These are phyloP conservation scores for Aeschynomene evenia DNA, from an alignment of 306 rosid species.

Conservation along the genomic window DNA sequence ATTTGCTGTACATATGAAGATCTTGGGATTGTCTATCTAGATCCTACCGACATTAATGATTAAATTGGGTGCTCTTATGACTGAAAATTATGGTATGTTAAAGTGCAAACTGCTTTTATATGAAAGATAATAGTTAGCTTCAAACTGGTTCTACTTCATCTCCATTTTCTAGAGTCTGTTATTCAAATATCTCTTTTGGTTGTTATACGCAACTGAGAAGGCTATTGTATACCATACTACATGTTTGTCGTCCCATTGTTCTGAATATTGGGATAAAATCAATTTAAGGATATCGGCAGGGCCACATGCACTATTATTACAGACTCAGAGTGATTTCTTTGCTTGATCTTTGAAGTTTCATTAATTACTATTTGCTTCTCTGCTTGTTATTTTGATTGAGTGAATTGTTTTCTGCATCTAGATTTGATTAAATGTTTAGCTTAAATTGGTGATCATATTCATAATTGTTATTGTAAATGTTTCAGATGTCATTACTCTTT, in stretches of 20 bases:
- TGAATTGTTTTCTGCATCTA: constrained; percentile 5
- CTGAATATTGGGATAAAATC: background rate
- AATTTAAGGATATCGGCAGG: constrained; percentile 18
- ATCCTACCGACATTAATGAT: background rate
- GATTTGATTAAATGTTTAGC: constrained; percentile 1
- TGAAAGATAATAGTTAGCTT: constrained; percentile 15
- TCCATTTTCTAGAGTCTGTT: background rate
- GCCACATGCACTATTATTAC: background rate
- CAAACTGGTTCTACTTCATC: background rate
- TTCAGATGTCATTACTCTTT: constrained; percentile 90
- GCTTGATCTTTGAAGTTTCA: constrained; percentile 2
- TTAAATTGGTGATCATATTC: constrained; percentile 1
- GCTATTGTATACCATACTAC: background rate
- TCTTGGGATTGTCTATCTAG: constrained; percentile 1
- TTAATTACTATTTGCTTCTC: constrained; percentile 9
- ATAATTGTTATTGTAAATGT: constrained; percentile 26
- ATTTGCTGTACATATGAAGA: background rate
- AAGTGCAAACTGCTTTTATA: background rate
- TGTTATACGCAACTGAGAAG: background rate
- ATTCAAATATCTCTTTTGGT: constrained; percentile 15
- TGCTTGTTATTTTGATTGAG: constrained; percentile 15
- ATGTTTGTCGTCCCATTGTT: constrained; percentile 4
- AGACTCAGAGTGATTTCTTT: constrained; percentile 14
- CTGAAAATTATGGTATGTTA: constrained; percentile 5
- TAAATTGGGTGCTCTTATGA: background rate